phyloP scores from a whole-genome alignment of 768 basidiomycete species.

The Leccinum imitatum region DNA sequence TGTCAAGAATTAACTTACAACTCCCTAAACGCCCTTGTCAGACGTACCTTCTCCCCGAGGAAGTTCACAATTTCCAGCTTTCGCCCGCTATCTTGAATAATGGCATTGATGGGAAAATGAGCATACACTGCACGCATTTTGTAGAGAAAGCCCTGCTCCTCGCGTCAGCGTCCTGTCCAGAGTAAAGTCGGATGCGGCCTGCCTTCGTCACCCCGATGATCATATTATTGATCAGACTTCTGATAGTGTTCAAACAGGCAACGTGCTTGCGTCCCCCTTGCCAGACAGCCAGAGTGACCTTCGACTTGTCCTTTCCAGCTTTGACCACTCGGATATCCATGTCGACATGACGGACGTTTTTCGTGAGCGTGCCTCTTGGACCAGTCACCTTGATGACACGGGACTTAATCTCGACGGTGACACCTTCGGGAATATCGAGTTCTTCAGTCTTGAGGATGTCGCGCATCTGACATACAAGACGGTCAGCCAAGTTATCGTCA shows the following conservation, averaged over 20 bases:
- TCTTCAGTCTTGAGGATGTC: constrained; percentile 94
- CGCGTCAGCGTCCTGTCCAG: constrained; percentile 6
- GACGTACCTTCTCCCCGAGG: constrained; percentile 83
- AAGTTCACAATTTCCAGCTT: constrained; percentile 92
- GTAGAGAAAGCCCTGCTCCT: constrained; percentile 89
- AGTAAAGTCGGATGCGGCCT: constrained; percentile 5
- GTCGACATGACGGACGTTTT: constrained; percentile 89
- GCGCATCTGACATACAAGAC: constrained; percentile 63
- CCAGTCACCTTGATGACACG: constrained; percentile 90
- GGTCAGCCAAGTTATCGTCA: constrained; percentile 34
- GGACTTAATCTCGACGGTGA: constrained; percentile 86
- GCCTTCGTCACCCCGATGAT: constrained; percentile 96
- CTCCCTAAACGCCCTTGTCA: not conserved
- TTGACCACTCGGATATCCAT: constrained; percentile 90
- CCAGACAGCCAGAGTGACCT: constrained; percentile 94
- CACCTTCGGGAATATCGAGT: constrained; percentile 81
- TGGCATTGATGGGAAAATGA: constrained; percentile 99
- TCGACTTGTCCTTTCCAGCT: constrained; percentile 59
- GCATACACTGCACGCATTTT: constrained; percentile 99
- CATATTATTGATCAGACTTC: constrained; percentile 96
- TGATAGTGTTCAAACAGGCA: constrained; percentile 95
- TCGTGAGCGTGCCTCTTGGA: constrained; percentile 88
- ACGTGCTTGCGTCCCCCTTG: constrained; percentile 98
- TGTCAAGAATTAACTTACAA: constrained; percentile 30
- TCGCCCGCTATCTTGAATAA: constrained; percentile 74